Percentiles rank a stretch among this genome's conserved stretches.
These are phyloP conservation scores for Circinella minor DNA, from an alignment of 371 early-diverging fungal species.

Conservation along the genomic window DNA sequence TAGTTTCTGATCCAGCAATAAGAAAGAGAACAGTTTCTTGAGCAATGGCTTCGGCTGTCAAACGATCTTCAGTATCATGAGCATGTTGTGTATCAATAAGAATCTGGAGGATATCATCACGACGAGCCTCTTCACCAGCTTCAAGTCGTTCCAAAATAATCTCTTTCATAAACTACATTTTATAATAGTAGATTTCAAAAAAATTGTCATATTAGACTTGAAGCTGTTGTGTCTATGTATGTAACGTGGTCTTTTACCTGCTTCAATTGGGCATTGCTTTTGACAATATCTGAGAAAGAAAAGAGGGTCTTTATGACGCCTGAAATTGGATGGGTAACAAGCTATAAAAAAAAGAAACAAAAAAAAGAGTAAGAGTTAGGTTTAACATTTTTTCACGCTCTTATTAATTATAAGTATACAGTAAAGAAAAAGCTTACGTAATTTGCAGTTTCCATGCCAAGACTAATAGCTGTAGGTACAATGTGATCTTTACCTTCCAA, in stretches of 20 bases:
- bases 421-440: not conserved
- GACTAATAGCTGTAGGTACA: not conserved
- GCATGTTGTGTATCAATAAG: conserved; percentile 36
- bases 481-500: conserved; percentile 37
- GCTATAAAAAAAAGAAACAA: not conserved
- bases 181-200: not conserved
- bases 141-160: conserved; percentile 34
- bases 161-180: conserved; percentile 32
- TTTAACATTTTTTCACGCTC: no score
- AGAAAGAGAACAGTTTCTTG: conserved; percentile 40
- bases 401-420: no score
- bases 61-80: conserved; percentile 28
- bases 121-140: conserved; percentile 17
- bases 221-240: no score
- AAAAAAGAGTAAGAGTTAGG: no score
- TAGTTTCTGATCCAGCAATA: conserved; percentile 50
- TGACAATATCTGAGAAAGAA: not conserved
- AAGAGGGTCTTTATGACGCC: not conserved
- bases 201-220: not conserved
- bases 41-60: conserved; percentile 36
- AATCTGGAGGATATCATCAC: conserved; percentile 46
- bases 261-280: not conserved
- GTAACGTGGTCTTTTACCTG: not conserved
- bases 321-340: conserved; percentile 12
- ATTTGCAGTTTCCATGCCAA: not conserved